Conservation (phyloP, 2,329 filamentous ascomycete genomes). For the Calonectria pseudoturangicola region DNA sequence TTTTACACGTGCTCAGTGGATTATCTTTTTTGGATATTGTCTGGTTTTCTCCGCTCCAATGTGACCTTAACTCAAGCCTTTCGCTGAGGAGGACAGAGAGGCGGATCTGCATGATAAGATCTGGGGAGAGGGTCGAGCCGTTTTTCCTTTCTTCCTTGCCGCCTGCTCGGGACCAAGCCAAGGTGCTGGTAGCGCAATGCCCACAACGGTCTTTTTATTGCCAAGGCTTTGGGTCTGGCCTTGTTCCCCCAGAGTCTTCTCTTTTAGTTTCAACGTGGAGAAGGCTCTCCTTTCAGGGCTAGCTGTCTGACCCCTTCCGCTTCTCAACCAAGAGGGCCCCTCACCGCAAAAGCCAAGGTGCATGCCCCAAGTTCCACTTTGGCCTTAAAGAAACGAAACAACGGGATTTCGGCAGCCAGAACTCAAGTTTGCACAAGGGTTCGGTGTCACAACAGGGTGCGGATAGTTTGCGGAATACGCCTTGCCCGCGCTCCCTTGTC, state of each 20-base stretch:
- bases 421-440: constrained; percentile 6
- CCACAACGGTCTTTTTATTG: constrained; percentile 29
- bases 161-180: constrained; percentile 24
- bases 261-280: constrained; percentile 16
- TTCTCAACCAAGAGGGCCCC: constrained; percentile 17
- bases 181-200: constrained; percentile 20
- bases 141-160: constrained; percentile 15
- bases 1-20: constrained; percentile 35
- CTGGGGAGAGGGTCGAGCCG: constrained; percentile 33
- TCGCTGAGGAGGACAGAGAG: constrained; percentile 6
- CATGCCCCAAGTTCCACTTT: constrained; percentile 24
- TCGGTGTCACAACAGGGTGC: constrained; percentile 18
- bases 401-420: constrained; percentile 25
- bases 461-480: constrained; percentile 14
- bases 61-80: constrained; percentile 10
- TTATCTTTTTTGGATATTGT: constrained; percentile 2
- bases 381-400: constrained; percentile 34
- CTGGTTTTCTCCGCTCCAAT: constrained; percentile 26
- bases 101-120: constrained; percentile 26
- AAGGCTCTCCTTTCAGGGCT: constrained; percentile 28
- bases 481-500: constrained; percentile 9
- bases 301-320: constrained; percentile 26
- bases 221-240: constrained; percentile 18
- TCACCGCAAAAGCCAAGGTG: constrained; percentile 13
- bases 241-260: constrained; percentile 30